Evolutionary conservation across 2,329 filamentous ascomycete species (phyloP), one percentile per base, ranked within the genome.

Genomic region (Lachnellula subtilissima): DNA sequence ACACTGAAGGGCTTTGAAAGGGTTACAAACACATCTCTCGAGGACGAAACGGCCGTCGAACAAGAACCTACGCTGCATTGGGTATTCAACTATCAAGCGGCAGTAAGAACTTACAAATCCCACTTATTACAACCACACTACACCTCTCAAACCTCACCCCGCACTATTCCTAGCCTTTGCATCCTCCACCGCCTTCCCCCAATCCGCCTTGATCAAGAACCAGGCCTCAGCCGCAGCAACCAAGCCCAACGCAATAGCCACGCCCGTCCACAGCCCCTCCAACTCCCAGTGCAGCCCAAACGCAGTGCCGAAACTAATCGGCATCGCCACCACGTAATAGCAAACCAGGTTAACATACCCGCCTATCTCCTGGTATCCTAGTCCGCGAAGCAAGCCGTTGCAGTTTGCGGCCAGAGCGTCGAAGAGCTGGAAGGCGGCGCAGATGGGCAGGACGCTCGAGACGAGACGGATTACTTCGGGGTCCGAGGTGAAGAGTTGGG

Each of bases 361-460:
- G 12, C 93, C 93, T 55, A 97, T 85, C 61, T 91, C 86, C 72
- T 97, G 93, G 56, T 89, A 84, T 2, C 94, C 94, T 15, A 97
- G 82, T 12, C 93, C 93, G 43, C 94, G 82, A 28, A 97, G 79
- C 40, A 97, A 79, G 28, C 92, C 93, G 67, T 94, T 92, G 55
- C 89, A 91, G 40, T 87, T 87, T 3, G 88, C 83, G 0, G 89
- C 84, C 17, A 96, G 71, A 1, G 88, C 85, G 71, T 99, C 93
- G 65, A 95, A 92, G 23, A 96, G 80, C 70, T 97, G 92, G 78
- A 97, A 95, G 1, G 90, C 81, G 0, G 92, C 91, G 58, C 89
- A 90, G 2, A 97, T 74, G 0, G 91, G 92, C 37, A 97, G 78
- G 2, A 91, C 83, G 2, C 74, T 71, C 0, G 89, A 82, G 19